Evolutionary conservation across 2,329 filamentous ascomycete genomes (phyloP).

Genomic region (Canariomyces notabilis): DNA sequence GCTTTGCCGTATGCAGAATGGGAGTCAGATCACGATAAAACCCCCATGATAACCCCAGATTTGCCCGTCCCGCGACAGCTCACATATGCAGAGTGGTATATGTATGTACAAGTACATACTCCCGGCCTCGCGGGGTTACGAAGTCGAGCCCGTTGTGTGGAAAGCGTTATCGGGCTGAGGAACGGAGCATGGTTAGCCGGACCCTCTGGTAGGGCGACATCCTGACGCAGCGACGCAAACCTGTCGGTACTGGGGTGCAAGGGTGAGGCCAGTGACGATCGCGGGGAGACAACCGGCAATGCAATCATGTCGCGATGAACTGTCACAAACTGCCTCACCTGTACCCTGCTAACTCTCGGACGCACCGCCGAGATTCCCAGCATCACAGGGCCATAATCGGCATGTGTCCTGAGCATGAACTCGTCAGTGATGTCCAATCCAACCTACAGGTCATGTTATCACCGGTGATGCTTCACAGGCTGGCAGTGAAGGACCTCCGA

Average conservation of each 20-base stretch:
- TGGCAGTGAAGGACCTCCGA: too few relatives aligned
- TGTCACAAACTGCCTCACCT: neutral
- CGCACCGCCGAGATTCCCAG: too few relatives aligned
- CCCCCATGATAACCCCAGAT: slow-evolving; percentile 4
- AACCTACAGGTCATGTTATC: too few relatives aligned
- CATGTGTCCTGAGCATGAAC: too few relatives aligned
- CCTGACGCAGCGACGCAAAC: neutral
- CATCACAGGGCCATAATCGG: too few relatives aligned
- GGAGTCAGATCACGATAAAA: neutral
- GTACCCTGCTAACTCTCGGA: neutral
- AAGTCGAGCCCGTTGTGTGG: neutral
- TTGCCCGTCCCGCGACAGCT: neutral
- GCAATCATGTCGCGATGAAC: neutral
- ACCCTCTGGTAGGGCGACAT: neutral
- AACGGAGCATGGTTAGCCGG: neutral
- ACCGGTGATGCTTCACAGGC: too few relatives aligned
- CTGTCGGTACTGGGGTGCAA: neutral
- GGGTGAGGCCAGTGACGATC: neutral
- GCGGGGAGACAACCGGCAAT: neutral
- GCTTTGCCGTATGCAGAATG: slow-evolving; percentile 5
- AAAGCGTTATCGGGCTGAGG: slow-evolving; percentile 8
- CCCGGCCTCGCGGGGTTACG: slow-evolving; percentile 3
- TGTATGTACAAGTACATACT: too few relatives aligned
- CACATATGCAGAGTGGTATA: neutral
- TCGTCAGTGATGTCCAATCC: too few relatives aligned